phyloP scores from a whole-genome alignment of 306 rosid genomes.

The peach (Prunus persica) region DNA sequence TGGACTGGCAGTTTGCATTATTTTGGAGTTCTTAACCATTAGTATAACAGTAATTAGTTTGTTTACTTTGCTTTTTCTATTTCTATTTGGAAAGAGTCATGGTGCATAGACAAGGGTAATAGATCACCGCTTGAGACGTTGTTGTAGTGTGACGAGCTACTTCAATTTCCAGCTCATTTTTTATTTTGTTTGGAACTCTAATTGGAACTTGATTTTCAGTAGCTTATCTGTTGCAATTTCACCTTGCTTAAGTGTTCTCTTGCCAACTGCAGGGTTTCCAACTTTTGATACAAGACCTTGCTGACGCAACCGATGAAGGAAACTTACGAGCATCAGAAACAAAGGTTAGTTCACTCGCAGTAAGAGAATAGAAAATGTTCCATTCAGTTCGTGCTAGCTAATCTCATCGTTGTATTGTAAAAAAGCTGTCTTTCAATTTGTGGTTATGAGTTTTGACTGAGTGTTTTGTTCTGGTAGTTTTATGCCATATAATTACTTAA shows the following conservation, averaged over 20 bases:
- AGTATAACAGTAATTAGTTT: too few species aligned
- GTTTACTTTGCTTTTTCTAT: too few species aligned
- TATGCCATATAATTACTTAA: neutral
- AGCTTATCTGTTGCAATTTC: neutral
- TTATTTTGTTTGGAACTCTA: neutral
- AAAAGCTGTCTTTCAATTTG: neutral
- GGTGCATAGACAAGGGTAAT: neutral
- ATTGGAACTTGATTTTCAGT: neutral
- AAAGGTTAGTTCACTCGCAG: conserved; percentile 44
- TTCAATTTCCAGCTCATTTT: neutral
- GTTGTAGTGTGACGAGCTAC: neutral
- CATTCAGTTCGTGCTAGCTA: too few species aligned
- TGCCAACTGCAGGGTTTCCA: conserved; percentile 52
- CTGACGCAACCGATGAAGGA: conserved; percentile 40
- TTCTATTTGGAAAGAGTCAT: neutral
- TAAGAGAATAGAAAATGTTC: neutral
- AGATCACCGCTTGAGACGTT: neutral
- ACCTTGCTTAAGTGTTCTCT: conserved; percentile 14
- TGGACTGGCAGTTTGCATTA: conserved; percentile 5
- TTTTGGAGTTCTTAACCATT: conserved; percentile 3
- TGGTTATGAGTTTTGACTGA: neutral
- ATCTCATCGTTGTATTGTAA: neutral
- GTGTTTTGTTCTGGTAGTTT: neutral
- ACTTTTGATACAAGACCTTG: conserved; percentile 56
- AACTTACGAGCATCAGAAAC: conserved; percentile 36